These are phyloP conservation scores for Discostella stelligera DNA, from an alignment of 352 stramenopile species.

Conservation along the genomic window DNA sequence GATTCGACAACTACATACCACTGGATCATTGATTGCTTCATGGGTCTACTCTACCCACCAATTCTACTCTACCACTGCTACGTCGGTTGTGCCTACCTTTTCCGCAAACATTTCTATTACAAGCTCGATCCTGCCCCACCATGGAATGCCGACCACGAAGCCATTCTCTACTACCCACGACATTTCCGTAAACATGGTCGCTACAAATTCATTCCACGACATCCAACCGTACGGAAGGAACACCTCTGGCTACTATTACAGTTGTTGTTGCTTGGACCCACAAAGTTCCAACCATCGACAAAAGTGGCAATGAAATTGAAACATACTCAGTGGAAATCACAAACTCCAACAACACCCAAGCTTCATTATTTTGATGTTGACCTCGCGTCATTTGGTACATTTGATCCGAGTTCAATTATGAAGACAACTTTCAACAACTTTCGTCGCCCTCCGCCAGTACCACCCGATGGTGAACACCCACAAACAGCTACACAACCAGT, in stretches of 20 bases:
- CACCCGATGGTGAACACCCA: not conserved
- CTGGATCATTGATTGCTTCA: not conserved
- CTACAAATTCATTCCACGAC: not conserved
- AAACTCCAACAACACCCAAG: not conserved
- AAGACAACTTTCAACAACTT: not conserved
- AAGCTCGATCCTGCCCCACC: not conserved
- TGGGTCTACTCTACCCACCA: not conserved
- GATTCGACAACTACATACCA: not conserved
- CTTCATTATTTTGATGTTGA: not conserved
- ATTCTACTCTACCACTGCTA: not conserved
- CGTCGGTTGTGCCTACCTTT: not conserved
- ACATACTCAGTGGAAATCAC: not conserved
- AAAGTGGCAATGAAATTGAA: not conserved
- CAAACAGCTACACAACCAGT: not conserved
- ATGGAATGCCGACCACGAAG: not conserved
- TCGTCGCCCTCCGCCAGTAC: not conserved
- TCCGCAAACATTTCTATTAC: not conserved
- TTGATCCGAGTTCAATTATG: not conserved
- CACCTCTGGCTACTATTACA: not conserved
- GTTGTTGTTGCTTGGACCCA: not conserved
- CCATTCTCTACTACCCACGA: not conserved
- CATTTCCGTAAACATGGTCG: not conserved
- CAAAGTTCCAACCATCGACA: not conserved
- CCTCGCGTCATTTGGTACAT: not conserved
- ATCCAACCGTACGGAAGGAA: not conserved